These are phyloP conservation scores for Crithidia expoeki DNA, from an alignment of 208 protist species.

Conservation along the genomic window DNA sequence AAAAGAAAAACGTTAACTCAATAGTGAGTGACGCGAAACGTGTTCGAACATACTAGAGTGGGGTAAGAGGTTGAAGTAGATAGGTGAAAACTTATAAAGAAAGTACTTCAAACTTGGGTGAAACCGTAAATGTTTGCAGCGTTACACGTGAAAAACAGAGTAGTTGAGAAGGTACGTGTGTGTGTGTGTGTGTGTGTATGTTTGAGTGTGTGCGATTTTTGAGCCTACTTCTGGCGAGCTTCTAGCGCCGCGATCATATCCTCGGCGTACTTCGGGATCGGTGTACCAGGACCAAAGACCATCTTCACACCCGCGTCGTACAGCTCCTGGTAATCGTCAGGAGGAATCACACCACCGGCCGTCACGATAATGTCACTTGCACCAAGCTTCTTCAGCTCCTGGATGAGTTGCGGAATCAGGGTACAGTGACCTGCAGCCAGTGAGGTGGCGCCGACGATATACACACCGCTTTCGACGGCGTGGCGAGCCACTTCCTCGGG, in stretches of 20 bases:
- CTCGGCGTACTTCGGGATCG: conserved; percentile 61
- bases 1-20: conserved; percentile 20
- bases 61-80: not conserved
- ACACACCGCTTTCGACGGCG: conserved; percentile 96
- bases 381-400: conserved; percentile 81
- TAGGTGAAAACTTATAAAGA: conserved; percentile 3
- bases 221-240: conserved; percentile 44
- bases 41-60: not conserved
- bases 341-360: conserved; percentile 85
- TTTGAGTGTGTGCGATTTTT: not conserved
- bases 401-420: conserved; percentile 90
- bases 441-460: conserved; percentile 89
- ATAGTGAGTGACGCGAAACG: conserved; percentile 8
- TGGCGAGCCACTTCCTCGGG: conserved; percentile 78
- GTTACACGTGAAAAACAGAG: not conserved
- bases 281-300: conserved; percentile 93
- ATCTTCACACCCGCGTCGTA: conserved; percentile 88
- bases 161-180: not conserved
- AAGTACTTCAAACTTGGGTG: too few relatives aligned
- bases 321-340: conserved; percentile 95
- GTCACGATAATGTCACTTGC: conserved; percentile 77
- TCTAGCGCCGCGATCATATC: conserved; percentile 53
- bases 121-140: not conserved
- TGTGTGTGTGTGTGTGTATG: not conserved
- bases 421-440: conserved; percentile 87